These are phyloP conservation scores for Lactarius vividus DNA, from an alignment of 768 basidiomycete genomes.

Conservation along the genomic window DNA sequence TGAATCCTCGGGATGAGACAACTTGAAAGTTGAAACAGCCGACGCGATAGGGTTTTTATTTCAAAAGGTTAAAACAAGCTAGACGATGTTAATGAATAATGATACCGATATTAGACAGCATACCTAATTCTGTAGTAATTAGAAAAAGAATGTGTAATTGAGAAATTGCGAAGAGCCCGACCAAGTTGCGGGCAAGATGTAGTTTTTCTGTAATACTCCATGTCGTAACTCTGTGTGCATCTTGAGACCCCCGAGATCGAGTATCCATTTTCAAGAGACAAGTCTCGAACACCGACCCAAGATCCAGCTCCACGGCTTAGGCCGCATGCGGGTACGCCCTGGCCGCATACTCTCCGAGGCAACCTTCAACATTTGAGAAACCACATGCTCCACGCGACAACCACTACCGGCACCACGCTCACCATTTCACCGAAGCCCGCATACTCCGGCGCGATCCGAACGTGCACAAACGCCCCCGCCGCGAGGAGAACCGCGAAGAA, in stretches of 20 bases:
- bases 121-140: no score
- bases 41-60: no score
- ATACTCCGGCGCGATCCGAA: conserved; percentile 40
- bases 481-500: conserved; percentile 47
- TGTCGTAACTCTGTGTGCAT: no score
- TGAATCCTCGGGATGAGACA: no score
- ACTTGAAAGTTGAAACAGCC: no score
- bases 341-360: neutral
- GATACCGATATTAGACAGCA: no score
- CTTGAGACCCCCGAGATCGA: neutral
- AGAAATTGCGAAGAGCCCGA: no score
- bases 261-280: neutral
- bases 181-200: no score
- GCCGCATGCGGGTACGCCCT: neutral
- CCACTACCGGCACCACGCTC: conserved; percentile 41
- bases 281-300: neutral
- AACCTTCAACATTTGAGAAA: neutral
- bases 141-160: no score
- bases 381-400: conserved; percentile 34
- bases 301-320: neutral
- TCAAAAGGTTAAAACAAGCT: no score
- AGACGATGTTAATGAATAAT: no score
- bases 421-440: conserved; percentile 46
- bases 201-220: no score
- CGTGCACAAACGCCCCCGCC: conserved; percentile 45